Evolutionary conservation across 176 grass and related monocot genomes (phyloP), one percentile per base, ranked within the genome.

Genomic region (Coix lacrymajobi): DNA sequence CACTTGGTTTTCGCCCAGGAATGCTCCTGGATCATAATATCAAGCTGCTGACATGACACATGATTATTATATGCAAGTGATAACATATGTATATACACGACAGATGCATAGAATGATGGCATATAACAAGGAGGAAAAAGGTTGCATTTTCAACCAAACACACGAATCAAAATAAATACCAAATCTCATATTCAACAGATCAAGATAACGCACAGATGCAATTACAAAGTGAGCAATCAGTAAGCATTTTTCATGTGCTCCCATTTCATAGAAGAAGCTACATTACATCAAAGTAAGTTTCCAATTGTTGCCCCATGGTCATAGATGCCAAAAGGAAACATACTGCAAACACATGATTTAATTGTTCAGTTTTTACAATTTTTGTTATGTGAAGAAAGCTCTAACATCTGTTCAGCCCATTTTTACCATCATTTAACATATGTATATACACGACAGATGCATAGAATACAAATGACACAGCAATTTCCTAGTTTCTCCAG

Each of bases 31-130:
- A 62, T 49, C n/a, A 62, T 73, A 79, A 44, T 56, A 63, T 31
- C 76, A 73, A 52, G 79, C 46, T 67, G 39, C 37, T 45, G 15
- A 38, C 14, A 68, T 0, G 10, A 38, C 20, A 76, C 28, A 45
- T 43, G 49, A 65, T 34, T 85, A 81, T 85, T 26, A 71, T 81
- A 83, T 49, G 41, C 75, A 80, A n/a, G n/a, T n/a, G n/a, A n/a
- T n/a, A n/a, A n/a, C n/a, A n/a, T n/a, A n/a, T n/a, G n/a, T n/a
- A n/a, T n/a, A n/a, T n/a, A n/a, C n/a, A n/a, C n/a, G n/a, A n/a
- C n/a, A n/a, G n/a, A n/a, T n/a, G n/a, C n/a, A n/a, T n/a, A n/a
- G n/a, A n/a, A 77, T 44, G 66, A 38, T 41, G 66, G 44, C 48
- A 75, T 22, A 76, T 28, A 26, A 58, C 33, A 66, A 66, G 57